Evolutionary conservation across 2,329 filamentous ascomycete species (phyloP).

Genomic region (Grosmannia clavigera): DNA sequence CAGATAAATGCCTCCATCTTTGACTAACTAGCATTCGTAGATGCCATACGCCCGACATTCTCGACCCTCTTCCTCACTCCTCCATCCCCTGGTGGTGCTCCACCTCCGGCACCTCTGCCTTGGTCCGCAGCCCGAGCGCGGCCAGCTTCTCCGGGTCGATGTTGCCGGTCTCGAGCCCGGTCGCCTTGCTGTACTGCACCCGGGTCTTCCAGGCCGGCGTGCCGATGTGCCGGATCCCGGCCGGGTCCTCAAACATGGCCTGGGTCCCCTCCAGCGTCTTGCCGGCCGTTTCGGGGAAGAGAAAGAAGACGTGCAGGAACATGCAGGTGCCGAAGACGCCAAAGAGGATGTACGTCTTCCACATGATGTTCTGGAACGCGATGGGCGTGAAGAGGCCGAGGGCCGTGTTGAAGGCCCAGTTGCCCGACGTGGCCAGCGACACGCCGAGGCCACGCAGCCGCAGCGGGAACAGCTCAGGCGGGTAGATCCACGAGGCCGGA

Average conservation of each 20-base stretch:
- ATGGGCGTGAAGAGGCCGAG: conserved; percentile 25
- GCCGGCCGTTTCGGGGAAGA: conserved; percentile 24
- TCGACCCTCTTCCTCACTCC: background rate
- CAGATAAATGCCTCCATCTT: no score
- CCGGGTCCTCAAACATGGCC: conserved; percentile 23
- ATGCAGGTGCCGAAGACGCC: conserved; percentile 22
- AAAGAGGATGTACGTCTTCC: conserved; percentile 23
- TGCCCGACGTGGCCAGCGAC: conserved; percentile 21
- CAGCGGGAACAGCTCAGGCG: conserved; percentile 33
- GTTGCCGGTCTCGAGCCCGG: conserved; percentile 22
- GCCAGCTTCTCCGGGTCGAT: conserved; percentile 22
- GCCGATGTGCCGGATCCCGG: conserved; percentile 25
- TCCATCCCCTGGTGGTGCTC: background rate
- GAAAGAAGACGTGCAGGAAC: conserved; percentile 21
- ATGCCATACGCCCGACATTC: no score
- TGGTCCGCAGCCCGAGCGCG: conserved; percentile 8
- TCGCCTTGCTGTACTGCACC: conserved; percentile 21
- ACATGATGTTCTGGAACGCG: conserved; percentile 24
- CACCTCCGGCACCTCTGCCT: conserved; percentile 7
- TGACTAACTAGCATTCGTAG: no score
- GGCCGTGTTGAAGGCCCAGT: conserved; percentile 29
- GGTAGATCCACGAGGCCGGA: conserved; percentile 31
- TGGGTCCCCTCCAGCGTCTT: conserved; percentile 22
- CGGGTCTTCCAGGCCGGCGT: conserved; percentile 30
- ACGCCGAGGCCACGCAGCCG: conserved; percentile 26